These are phyloP conservation scores for Massospora cicadina DNA, from an alignment of 371 early-diverging fungal species.

Conservation along the genomic window DNA sequence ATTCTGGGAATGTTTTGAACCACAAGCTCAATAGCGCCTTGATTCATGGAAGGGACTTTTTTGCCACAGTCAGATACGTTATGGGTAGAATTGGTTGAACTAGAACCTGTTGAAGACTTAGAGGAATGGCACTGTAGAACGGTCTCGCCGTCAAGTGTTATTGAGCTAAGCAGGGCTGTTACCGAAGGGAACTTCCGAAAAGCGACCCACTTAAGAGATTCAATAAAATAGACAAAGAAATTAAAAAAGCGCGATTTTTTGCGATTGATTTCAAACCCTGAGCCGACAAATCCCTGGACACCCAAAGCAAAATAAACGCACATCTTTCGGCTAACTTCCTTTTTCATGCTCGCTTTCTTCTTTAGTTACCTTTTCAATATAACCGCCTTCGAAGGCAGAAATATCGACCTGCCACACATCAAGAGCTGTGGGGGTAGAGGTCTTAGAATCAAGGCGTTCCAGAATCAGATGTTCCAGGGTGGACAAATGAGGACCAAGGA, in stretches of 20 bases:
- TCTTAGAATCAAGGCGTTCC: background rate
- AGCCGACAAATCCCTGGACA: slow-evolving; percentile 6
- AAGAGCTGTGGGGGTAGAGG: background rate
- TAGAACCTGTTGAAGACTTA: too few relatives aligned
- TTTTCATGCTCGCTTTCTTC: background rate
- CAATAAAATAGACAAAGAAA: slow-evolving; percentile 1
- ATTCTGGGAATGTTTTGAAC: slow-evolving; percentile 6
- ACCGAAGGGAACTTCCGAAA: slow-evolving; percentile 4
- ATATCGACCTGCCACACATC: slow-evolving; percentile 2
- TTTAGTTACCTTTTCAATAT: slow-evolving; percentile 1
- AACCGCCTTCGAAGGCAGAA: background rate
- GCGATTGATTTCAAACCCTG: slow-evolving; percentile 1
- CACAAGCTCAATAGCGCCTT: background rate
- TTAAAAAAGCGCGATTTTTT: slow-evolving; percentile 2
- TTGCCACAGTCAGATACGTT: background rate
- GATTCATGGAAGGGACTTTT: background rate
- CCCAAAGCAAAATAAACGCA: slow-evolving; percentile 4
- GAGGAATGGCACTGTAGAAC: background rate
- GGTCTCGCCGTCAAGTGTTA: background rate
- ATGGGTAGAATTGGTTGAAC: background rate
- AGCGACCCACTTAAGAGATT: slow-evolving; percentile 8
- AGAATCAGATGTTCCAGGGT: background rate
- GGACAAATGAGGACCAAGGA: background rate
- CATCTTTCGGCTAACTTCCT: background rate
- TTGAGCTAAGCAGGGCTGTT: background rate